Evolutionary conservation across 148 eudicot species (phyloP).

Genomic region (Suaeda aralocaspica): DNA sequence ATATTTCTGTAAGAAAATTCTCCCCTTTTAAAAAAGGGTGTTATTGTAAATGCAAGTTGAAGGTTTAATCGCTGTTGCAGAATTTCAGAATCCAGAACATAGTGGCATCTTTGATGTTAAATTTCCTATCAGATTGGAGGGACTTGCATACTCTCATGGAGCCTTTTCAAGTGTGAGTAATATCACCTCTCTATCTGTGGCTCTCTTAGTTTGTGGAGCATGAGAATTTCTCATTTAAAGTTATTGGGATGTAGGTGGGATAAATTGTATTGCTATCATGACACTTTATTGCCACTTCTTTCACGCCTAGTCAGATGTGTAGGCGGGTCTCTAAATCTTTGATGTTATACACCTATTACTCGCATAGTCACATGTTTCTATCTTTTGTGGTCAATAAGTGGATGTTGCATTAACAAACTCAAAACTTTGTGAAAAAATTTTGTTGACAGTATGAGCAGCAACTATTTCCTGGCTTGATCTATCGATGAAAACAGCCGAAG

Average conservation of each 20-base stretch:
- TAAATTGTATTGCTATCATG: not conserved
- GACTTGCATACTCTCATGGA: constrained; percentile 53
- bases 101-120: no score
- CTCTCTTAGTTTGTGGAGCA: not conserved
- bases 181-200: not conserved
- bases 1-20: not conserved
- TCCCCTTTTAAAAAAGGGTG: not conserved
- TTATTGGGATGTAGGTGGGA: not conserved
- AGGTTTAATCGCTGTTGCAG: constrained; percentile 23
- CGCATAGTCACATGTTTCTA: not conserved
- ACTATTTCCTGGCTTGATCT: constrained; percentile 70
- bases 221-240: no score
- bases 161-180: constrained; percentile 69
- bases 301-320: not conserved
- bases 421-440: not conserved
- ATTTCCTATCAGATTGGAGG: constrained; percentile 75
- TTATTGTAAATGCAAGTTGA: not conserved
- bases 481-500: no score
- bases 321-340: not conserved
- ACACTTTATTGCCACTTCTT: not conserved
- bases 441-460: constrained; percentile 72
- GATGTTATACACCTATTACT: not conserved
- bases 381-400: not conserved
- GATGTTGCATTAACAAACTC: not conserved
- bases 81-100: constrained; percentile 81